A percentile compares a stretch with the other conserved stretches of the same genome.
These are phyloP conservation scores for Parsonsia alboflavescens DNA, from an alignment of 257 asterid species.

Conservation along the genomic window DNA sequence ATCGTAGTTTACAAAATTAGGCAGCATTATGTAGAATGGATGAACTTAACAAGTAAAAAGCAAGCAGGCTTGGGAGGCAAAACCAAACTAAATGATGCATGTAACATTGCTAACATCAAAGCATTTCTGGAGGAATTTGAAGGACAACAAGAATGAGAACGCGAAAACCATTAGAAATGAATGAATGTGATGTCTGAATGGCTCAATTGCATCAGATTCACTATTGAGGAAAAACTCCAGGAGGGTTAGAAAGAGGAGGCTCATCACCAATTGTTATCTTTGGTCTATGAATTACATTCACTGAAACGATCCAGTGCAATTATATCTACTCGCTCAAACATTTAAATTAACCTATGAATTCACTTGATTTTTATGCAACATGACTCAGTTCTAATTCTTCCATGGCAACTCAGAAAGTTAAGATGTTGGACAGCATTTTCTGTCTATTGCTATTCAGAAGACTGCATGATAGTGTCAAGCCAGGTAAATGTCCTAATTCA, in stretches of 20 bases:
- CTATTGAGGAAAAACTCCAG: background rate
- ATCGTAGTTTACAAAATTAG: background rate
- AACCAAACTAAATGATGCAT: background rate
- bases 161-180: background rate
- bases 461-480: too few species aligned
- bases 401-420: background rate
- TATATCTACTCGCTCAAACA: background rate
- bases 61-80: background rate
- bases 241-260: background rate
- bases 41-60: background rate
- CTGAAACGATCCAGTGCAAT: background rate
- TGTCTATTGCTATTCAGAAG: background rate
- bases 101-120: background rate
- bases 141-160: background rate
- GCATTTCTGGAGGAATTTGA: background rate
- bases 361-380: too few species aligned
- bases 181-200: background rate
- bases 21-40: background rate
- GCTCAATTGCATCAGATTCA: background rate
- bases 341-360: background rate
- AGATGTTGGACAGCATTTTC: background rate
- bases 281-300: background rate
- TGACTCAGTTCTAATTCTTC: too few species aligned
- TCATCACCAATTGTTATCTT: background rate
- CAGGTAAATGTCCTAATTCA: background rate